Percentiles rank a stretch among this genome's conserved stretches.
These are phyloP conservation scores for Fusarium proliferatum DNA, from an alignment of 2,329 filamentous ascomycete genomes.

Conservation along the genomic window DNA sequence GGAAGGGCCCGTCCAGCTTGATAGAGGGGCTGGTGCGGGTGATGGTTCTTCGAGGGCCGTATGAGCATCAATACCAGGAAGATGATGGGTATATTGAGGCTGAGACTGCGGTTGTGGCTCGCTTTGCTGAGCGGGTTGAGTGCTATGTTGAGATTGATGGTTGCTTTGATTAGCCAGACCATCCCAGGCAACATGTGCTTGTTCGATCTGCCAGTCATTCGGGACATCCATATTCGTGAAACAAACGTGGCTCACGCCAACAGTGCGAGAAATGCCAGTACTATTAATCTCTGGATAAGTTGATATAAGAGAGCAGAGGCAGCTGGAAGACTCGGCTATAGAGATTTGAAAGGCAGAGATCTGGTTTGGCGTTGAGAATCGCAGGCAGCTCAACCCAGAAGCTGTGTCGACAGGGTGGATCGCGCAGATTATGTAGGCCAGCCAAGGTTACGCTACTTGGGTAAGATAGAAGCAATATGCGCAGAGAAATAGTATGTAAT, in stretches of 20 bases:
- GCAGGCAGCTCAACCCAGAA: background rate
- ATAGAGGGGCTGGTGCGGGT: slow-evolving; percentile 3
- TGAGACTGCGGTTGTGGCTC: background rate
- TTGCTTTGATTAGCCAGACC: background rate
- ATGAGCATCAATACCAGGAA: background rate
- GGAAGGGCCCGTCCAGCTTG: slow-evolving; percentile 21
- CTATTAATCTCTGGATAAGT: background rate
- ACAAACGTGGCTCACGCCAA: background rate
- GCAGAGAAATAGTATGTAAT: background rate
- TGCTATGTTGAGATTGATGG: background rate
- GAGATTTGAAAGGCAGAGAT: background rate
- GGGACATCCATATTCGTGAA: slow-evolving; percentile 15
- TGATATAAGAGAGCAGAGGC: background rate
- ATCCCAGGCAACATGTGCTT: background rate
- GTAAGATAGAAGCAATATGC: background rate
- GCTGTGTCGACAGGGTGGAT: slow-evolving; percentile 4
- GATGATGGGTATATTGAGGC: background rate
- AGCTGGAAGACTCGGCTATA: background rate
- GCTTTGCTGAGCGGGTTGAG: background rate
- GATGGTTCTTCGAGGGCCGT: background rate
- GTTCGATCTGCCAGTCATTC: slow-evolving; percentile 9
- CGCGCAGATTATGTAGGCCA: background rate
- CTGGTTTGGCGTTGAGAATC: background rate
- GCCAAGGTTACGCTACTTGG: background rate
- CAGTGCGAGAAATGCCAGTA: background rate